Conservation (phyloP, 805 yeast genomes). For the Candida orba region DNA sequence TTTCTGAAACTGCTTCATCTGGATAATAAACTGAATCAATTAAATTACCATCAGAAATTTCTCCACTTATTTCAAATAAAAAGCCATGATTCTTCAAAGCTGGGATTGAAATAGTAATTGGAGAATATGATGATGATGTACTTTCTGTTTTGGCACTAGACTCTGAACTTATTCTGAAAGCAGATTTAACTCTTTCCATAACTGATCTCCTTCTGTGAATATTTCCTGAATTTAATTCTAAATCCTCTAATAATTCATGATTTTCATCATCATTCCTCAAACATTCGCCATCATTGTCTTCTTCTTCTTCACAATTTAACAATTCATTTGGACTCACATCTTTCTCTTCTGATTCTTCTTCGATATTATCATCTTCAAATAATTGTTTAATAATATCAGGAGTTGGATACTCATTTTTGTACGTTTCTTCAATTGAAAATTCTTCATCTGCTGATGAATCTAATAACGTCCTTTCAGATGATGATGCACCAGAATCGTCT, state of each 20-base stretch:
- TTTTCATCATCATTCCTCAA: neutral
- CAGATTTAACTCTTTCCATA: conserved; percentile 9
- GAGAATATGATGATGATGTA: conserved; percentile 9
- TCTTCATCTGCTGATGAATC: neutral
- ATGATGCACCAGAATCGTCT: neutral
- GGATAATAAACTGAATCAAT: conserved; percentile 11
- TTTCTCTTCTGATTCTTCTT: neutral
- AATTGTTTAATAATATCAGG: conserved; percentile 2
- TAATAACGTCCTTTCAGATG: neutral
- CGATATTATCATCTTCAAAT: neutral
- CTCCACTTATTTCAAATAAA: conserved; percentile 7
- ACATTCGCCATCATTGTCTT: neutral
- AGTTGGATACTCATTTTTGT: neutral
- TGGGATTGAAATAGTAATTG: conserved; percentile 14
- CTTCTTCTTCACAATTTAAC: neutral
- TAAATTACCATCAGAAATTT: conserved; percentile 10
- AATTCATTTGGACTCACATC: neutral
- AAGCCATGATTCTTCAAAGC: conserved; percentile 10
- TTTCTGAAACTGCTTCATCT: conserved; percentile 1
- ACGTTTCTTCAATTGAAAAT: neutral
- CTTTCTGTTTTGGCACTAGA: conserved; percentile 5
- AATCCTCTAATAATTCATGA: neutral
- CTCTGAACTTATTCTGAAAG: conserved; percentile 2
- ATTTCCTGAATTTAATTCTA: neutral
- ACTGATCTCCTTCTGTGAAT: conserved; percentile 8